Evolutionary conservation across 306 rosid genomes (phyloP).

Genomic region (Dryas alaskensis): DNA sequence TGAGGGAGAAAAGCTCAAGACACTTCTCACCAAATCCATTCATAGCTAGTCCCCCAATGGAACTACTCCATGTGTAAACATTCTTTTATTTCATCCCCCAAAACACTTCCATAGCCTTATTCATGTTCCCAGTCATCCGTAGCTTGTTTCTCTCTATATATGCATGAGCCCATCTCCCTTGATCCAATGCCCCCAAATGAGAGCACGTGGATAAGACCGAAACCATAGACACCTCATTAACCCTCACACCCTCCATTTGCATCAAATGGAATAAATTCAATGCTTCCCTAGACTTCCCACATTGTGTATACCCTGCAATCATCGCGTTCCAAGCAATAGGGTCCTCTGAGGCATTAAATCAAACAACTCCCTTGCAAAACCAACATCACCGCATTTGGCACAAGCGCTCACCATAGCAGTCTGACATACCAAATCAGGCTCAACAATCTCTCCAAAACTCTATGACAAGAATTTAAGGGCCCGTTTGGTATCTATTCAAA

Average conservation of each 20-base stretch:
- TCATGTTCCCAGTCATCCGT: slow-evolving; percentile 45
- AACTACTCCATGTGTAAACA: slow-evolving; percentile 57
- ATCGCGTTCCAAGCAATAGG: slow-evolving; percentile 50
- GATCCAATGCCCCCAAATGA: slow-evolving; percentile 57
- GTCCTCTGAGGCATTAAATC: slow-evolving; percentile 55
- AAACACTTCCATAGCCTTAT: slow-evolving; percentile 60
- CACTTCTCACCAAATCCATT: slow-evolving; percentile 56
- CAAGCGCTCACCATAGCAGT: slow-evolving; percentile 52
- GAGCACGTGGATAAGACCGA: slow-evolving; percentile 49
- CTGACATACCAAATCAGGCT: slow-evolving; percentile 50
- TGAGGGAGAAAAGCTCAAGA: slow-evolving; percentile 41
- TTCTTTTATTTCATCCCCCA: slow-evolving; percentile 59
- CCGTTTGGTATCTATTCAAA: too few species aligned
- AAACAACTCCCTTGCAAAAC: slow-evolving; percentile 50
- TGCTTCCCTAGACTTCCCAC: slow-evolving; percentile 53
- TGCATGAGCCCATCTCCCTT: slow-evolving; percentile 63
- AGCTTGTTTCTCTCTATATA: slow-evolving; percentile 50
- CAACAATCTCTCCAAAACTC: slow-evolving; percentile 29
- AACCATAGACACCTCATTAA: slow-evolving; percentile 62
- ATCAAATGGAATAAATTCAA: slow-evolving; percentile 45
- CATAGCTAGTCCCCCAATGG: slow-evolving; percentile 61
- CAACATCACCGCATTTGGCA: slow-evolving; percentile 40
- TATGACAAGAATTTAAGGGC: slow-evolving; percentile 27
- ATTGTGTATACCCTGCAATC: slow-evolving; percentile 54
- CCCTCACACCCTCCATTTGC: slow-evolving; percentile 56